Evolutionary conservation across 495 filamentous ascomycete species (phyloP).

Genomic region (Podospora sp.): DNA sequence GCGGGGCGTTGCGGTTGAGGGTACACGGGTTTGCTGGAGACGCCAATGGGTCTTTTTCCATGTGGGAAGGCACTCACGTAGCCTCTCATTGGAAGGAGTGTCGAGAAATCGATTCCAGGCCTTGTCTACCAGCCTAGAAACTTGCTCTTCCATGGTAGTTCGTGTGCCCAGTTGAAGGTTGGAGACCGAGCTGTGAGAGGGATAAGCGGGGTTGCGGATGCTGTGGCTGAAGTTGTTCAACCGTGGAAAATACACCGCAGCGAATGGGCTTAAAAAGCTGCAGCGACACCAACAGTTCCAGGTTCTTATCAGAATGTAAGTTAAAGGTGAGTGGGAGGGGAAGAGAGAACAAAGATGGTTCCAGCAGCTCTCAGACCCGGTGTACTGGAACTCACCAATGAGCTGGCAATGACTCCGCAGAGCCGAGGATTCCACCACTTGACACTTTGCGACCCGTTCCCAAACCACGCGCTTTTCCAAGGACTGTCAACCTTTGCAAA

Average conservation of each 20-base stretch:
- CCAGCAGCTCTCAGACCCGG: not conserved
- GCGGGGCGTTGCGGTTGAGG: too few relatives aligned
- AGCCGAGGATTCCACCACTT: not conserved
- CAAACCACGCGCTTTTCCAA: too few relatives aligned
- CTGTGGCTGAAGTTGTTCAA: too few relatives aligned
- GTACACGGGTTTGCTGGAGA: not conserved
- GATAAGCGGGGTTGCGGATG: too few relatives aligned
- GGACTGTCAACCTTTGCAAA: too few relatives aligned
- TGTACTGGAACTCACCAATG: not conserved
- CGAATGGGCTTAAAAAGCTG: too few relatives aligned
- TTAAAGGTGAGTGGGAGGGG: not conserved
- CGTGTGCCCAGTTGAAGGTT: too few relatives aligned
- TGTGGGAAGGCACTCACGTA: slow-evolving; percentile 41
- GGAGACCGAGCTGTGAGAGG: too few relatives aligned
- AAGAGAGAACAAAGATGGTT: not conserved
- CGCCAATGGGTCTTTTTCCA: not conserved
- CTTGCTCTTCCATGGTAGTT: slow-evolving; percentile 67
- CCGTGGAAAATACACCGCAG: too few relatives aligned
- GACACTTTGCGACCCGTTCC: too few relatives aligned
- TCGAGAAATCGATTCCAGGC: slow-evolving; percentile 61
- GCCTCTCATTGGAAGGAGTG: slow-evolving; percentile 36
- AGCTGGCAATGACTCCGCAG: not conserved
- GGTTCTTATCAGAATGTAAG: too few relatives aligned
- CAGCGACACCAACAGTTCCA: too few relatives aligned
- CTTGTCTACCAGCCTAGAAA: slow-evolving; percentile 68